Evolutionary conservation across 129 eudicot genomes (phyloP), one percentile per base, ranked within the genome.

Genomic region (Artemisia tridentata): DNA sequence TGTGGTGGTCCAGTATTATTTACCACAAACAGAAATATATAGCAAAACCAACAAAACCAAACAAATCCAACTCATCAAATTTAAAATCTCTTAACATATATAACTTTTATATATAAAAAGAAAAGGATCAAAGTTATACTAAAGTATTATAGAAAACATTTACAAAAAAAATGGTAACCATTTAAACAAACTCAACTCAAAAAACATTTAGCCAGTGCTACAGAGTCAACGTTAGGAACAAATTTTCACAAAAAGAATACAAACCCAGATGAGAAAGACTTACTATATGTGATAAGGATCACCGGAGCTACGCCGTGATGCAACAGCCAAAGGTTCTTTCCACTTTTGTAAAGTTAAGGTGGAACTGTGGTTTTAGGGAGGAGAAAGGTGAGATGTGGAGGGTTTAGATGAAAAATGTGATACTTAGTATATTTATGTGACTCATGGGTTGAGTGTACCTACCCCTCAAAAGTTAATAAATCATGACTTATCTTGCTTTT

Each of bases 401-500:
- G 53, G 29, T 63, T 52, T 63, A 9, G 60, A 45, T 19, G 20
- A 61, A 43, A 38, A 12, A 27, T 59, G 64, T 34, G 29, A 11
- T 71, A 71, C 57, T 11, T 73, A 18, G 20, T 62, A 57, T 76
- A 76, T 68, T 65, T 63, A 20, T 63, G 27, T 78, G 72, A 63
- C 72, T 20, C 34, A 16, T 52, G 34, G 51, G 46, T 5, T 8
- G 51, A 43, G 81, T 77, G 72, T 56, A 78, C 77, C 81, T 78
- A 78, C 67, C 81, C 77, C 61, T 71, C 41, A 41, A 53, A 51
- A 19, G 41, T 15, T 11, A 50, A 20, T 23, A 45, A 34, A 21
- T 3, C 7, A 34, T 41, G 14, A 12, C 11, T 29, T 51, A n/a
- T 51, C n/a, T 8, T 16, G 49, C 10, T 34, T 41, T 16, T 45